phyloP scores from a whole-genome alignment of 148 eudicot genomes.

The Vaccinium darrowii region DNA sequence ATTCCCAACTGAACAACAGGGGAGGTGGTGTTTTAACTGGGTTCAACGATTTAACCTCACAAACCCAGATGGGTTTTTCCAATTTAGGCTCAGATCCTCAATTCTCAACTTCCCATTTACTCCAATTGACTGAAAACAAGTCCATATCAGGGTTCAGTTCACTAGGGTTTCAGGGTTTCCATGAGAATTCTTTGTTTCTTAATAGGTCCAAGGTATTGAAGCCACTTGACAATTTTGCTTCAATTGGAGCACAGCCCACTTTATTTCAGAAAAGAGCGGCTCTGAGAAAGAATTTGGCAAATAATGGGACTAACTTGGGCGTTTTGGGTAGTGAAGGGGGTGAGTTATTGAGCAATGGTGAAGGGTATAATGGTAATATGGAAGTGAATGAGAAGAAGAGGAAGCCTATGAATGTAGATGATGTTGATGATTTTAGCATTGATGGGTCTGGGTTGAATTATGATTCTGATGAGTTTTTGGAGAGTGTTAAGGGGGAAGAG shows the following conservation, averaged over 20 bases:
- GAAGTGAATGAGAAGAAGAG: conserved; percentile 36
- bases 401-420: conserved; percentile 45
- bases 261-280: conserved; percentile 93
- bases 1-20: conserved; percentile 25
- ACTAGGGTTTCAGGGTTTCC: conserved; percentile 42
- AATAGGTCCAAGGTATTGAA: conserved; percentile 67
- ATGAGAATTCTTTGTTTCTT: conserved; percentile 42
- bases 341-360: conserved; percentile 13
- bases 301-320: conserved; percentile 29
- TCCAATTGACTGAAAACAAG: conserved; percentile 38
- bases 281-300: conserved; percentile 56
- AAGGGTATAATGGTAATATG: conserved; percentile 25
- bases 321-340: conserved; percentile 24
- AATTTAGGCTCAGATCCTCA: conserved; percentile 42
- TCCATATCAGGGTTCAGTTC: conserved; percentile 30
- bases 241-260: conserved; percentile 74
- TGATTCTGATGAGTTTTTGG: conserved; percentile 83
- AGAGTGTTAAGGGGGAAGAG: conserved; percentile 37
- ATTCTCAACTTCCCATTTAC: conserved; percentile 42
- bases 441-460: conserved; percentile 72
- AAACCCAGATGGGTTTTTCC: conserved; percentile 40
- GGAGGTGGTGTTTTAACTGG: conserved; percentile 40
- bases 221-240: conserved; percentile 70
- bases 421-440: conserved; percentile 53
- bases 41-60: conserved; percentile 45